phyloP scores from a whole-genome alignment of 2,329 filamentous ascomycete genomes.

The Paecilomyces dactylethromorphus region DNA sequence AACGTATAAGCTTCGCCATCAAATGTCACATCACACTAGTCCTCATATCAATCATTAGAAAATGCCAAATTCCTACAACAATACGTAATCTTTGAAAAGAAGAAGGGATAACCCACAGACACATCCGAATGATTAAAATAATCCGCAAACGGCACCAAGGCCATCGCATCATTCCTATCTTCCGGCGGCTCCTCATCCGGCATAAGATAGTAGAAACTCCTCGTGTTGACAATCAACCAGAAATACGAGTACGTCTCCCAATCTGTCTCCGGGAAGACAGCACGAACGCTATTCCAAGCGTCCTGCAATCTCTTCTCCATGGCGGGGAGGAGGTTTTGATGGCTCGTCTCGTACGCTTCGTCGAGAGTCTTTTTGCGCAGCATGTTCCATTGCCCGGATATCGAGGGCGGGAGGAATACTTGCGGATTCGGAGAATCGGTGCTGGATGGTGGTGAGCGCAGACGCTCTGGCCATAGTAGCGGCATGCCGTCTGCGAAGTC shows the following conservation, averaged over 20 bases:
- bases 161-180: constrained; percentile 40
- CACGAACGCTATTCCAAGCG: constrained; percentile 43
- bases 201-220: constrained; percentile 53
- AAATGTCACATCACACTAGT: constrained; percentile 33
- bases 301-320: constrained; percentile 49
- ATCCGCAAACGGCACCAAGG: constrained; percentile 40
- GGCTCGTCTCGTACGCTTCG: constrained; percentile 21
- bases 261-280: constrained; percentile 37
- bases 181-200: constrained; percentile 29
- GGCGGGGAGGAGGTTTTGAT: constrained; percentile 34
- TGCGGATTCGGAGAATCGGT: constrained; percentile 17
- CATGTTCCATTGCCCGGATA: constrained; percentile 31
- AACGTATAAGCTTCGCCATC: constrained; percentile 29
- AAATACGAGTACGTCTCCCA: constrained; percentile 46
- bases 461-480: constrained; percentile 44
- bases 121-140: constrained; percentile 42
- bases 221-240: constrained; percentile 56
- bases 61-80: background rate
- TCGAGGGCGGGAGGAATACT: constrained; percentile 27
- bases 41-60: background rate
- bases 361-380: constrained; percentile 24
- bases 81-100: background rate
- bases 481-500: constrained; percentile 57
- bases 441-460: constrained; percentile 35
- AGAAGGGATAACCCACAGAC: constrained; percentile 21